Evolutionary conservation across 148 eudicot species (phyloP).

Genomic region (Rhododendron griersonianum): DNA sequence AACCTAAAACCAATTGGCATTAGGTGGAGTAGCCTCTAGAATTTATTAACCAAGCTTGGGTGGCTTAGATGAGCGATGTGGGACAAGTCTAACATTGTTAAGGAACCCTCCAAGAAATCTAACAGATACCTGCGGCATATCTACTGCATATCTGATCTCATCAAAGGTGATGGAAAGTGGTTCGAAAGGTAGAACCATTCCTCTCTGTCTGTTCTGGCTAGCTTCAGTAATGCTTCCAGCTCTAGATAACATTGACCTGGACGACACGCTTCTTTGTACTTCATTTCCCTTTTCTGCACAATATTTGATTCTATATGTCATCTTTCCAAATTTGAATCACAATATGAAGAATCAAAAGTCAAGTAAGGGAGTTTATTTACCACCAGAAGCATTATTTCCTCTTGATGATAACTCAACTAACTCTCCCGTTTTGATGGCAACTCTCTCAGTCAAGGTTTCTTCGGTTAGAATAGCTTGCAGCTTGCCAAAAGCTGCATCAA

Average conservation of each 20-base stretch:
- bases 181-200: conserved; percentile 43
- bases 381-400: conserved; percentile 20
- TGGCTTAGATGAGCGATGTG: no score
- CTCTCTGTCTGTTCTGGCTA: conserved; percentile 18
- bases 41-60: no score
- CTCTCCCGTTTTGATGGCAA: conserved; percentile 18
- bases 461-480: conserved; percentile 29
- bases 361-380: neutral
- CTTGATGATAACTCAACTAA: conserved; percentile 18
- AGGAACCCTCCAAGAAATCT: no score
- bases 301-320: neutral
- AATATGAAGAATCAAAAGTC: neutral
- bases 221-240: conserved; percentile 18
- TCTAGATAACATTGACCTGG: conserved; percentile 26
- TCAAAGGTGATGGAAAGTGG: conserved; percentile 39
- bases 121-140: conserved; percentile 53
- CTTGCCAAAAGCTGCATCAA: conserved; percentile 36
- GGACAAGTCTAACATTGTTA: no score
- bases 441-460: conserved; percentile 28
- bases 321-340: neutral
- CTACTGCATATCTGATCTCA: conserved; percentile 36
- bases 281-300: conserved; percentile 18
- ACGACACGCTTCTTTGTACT: conserved; percentile 10
- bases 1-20: no score
- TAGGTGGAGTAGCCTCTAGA: no score